Base-by-base conservation (phyloP, 2,329 filamentous ascomycete genomes). In the Alternaria triticimaculans region DNA sequence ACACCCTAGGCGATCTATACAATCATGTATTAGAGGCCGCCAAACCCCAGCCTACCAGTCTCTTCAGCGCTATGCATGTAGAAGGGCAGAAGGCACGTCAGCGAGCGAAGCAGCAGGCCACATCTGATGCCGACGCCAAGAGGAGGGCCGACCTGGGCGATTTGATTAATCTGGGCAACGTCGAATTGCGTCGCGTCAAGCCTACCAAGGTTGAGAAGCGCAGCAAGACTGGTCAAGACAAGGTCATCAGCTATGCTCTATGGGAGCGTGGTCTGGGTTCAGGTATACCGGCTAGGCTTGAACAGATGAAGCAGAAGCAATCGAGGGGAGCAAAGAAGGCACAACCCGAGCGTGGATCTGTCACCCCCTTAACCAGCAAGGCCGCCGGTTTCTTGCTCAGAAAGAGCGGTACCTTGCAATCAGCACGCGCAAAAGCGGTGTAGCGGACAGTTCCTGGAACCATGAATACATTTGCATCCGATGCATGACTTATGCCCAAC, bases 231-330 rank as follows among this genome's bases (percentile, higher is more conserved):
- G 93, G 93, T 26, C 85, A 92, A 73, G 92, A 90, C 88, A 96
- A 96, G 87, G 80, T 94, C 54, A 92, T 95, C 73, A 87, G 92
- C 78, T 83, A 89, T 73, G 90, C 93, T 80, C 83, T 95, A 18
- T 67, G 63, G 62, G 71, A 74, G 57, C 67, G 71, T 21, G 66
- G 72, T 5, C 50, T 72, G 4, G 50, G 45, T 6, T 53, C 7
- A 41, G 55, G 44, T n/a, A 53, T 25, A 25, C 28, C 58, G 9
- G 20, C 26, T 6, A 56, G 46, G 14, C 12, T 51, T 23, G 30
- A 21, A 20, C 56, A 58, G n/a, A 46, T 60, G 12, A 41, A 21
- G 18, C 59, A 46, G 28, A 60, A 25, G 41, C 44, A 56, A 25
- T 30, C 18, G 21, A 15, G 48, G 37, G 15, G 46, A 48, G 48